Percentiles rank a stretch among this genome's conserved stretches.
phyloP scores from a whole-genome alignment of 441 rosid genomes.

The Raphanus hybrid region DNA sequence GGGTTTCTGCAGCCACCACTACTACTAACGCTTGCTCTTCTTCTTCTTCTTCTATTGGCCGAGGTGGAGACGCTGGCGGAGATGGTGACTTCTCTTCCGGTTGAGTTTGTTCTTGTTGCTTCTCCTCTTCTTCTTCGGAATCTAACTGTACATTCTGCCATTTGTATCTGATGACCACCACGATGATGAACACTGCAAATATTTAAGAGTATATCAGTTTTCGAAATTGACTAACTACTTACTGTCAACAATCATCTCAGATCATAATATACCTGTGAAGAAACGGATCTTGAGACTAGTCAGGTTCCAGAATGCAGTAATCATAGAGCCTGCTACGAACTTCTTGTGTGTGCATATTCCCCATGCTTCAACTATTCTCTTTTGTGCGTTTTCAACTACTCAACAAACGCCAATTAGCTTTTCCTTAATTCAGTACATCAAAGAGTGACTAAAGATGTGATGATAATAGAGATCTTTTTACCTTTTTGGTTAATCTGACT shows the following conservation, averaged over 20 bases:
- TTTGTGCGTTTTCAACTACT: constrained; percentile 59
- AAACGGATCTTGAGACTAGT: constrained; percentile 77
- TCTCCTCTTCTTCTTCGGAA: constrained; percentile 46
- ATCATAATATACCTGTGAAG: constrained; percentile 56
- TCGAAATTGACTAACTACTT: neutral
- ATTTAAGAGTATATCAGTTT: neutral
- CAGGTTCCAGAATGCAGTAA: constrained; percentile 87
- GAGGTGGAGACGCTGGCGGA: constrained; percentile 2
- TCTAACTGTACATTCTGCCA: constrained; percentile 54
- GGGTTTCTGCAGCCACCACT: constrained; percentile 48
- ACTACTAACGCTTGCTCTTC: constrained; percentile 45
- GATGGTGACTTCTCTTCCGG: constrained; percentile 2
- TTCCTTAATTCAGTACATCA: neutral
- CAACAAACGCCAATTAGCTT: neutral
- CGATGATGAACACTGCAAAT: constrained; percentile 72
- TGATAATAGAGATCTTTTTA: constrained; percentile 20
- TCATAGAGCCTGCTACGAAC: constrained; percentile 75
- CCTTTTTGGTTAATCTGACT: constrained; percentile 67
- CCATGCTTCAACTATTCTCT: constrained; percentile 66
- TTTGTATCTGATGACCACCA: constrained; percentile 69
- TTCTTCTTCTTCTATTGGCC: constrained; percentile 21
- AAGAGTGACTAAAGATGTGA: neutral
- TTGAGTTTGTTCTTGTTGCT: constrained; percentile 36
- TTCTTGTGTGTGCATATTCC: constrained; percentile 86
- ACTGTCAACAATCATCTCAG: neutral